Conservation (phyloP, 2,329 filamentous ascomycete species). For the Venturiaceae sp. region DNA sequence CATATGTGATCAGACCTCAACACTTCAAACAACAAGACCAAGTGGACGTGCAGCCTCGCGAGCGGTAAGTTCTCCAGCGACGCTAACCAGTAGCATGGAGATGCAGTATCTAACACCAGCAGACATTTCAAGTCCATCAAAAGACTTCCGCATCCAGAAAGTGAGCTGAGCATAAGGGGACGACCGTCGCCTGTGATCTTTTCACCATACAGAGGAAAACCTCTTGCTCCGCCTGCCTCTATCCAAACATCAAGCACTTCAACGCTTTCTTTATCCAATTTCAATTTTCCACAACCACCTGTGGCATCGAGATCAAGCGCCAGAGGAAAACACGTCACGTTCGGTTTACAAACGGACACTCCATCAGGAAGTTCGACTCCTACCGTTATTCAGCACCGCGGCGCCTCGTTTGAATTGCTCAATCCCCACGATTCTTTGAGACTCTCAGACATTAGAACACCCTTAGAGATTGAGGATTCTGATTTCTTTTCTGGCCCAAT, state of each 20-base stretch:
- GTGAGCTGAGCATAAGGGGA: not conserved
- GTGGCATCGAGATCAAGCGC: not conserved
- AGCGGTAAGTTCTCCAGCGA: not conserved
- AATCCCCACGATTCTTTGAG: constrained; percentile 6
- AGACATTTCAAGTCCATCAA: constrained; percentile 7
- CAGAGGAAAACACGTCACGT: not conserved
- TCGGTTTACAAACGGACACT: not conserved
- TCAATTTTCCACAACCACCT: constrained; percentile 4
- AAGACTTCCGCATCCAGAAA: not conserved
- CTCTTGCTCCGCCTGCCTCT: not conserved
- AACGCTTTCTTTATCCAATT: constrained; percentile 6
- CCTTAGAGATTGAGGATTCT: not conserved
- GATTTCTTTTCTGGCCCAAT: not conserved
- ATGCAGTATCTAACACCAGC: too few species aligned
- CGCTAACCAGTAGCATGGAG: not conserved
- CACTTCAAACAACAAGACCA: not conserved
- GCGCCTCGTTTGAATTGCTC: constrained; percentile 5
- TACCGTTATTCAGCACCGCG: not conserved
- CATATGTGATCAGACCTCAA: not conserved
- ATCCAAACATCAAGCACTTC: not conserved
- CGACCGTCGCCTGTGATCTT: not conserved
- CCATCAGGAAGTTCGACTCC: not conserved
- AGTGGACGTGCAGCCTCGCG: not conserved
- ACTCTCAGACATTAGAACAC: not conserved
- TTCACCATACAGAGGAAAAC: not conserved